phyloP scores from a whole-genome alignment of 2,329 filamentous ascomycete species.

The Aspergillus sp. region DNA sequence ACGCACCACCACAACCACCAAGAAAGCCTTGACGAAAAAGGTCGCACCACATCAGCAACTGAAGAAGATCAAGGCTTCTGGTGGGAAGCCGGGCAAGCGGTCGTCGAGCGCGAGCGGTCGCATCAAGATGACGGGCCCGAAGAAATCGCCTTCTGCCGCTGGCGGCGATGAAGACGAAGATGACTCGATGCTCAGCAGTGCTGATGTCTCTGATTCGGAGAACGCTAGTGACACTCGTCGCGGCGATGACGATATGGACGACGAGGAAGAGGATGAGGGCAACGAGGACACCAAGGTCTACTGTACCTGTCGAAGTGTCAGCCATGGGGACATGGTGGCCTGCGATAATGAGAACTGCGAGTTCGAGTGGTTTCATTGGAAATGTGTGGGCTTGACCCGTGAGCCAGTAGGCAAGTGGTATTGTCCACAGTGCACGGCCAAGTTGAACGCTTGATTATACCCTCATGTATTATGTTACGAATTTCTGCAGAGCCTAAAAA shows the following conservation, averaged over 20 bases:
- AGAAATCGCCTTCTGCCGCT: conserved; percentile 41
- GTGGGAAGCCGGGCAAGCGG: conserved; percentile 38
- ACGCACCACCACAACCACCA: conserved; percentile 36
- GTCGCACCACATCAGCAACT: conserved; percentile 54
- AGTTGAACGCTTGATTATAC: conserved; percentile 31
- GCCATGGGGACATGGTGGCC: conserved; percentile 66
- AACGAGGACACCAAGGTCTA: conserved; percentile 62
- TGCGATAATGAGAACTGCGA: conserved; percentile 65
- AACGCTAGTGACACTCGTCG: conserved; percentile 29
- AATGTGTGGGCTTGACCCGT: conserved; percentile 60
- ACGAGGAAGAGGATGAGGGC: conserved; percentile 48
- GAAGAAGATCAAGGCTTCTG: conserved; percentile 36
- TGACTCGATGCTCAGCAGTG: conserved; percentile 53
- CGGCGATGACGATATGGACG: conserved; percentile 43
- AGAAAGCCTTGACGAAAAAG: conserved; percentile 52
- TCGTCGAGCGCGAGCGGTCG: conserved; percentile 41
- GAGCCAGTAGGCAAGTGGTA: conserved; percentile 59
- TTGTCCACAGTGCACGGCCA: conserved; percentile 51
- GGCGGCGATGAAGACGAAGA: conserved; percentile 49
- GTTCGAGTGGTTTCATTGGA: conserved; percentile 67
- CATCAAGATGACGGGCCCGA: conserved; percentile 32
- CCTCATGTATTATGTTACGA: background rate
- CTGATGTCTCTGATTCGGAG: conserved; percentile 48
- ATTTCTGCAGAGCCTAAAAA: too few species aligned
- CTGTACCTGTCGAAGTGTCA: conserved; percentile 64